Evolutionary conservation across 2,329 filamentous ascomycete species (phyloP), one percentile per base, ranked within the genome.

Genomic region (Penicillium palitans): DNA sequence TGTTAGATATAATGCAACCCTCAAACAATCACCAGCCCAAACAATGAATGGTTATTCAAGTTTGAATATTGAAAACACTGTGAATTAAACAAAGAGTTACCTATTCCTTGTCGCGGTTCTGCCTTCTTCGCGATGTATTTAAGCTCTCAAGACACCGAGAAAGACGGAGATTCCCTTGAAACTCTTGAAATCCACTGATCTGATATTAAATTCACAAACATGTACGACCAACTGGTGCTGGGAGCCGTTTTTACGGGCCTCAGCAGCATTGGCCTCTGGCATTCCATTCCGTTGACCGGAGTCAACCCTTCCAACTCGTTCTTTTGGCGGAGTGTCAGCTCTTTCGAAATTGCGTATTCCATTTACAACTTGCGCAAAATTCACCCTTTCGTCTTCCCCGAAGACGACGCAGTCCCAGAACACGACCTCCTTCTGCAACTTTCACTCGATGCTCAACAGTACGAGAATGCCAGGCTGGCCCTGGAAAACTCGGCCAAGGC

Each of bases 111-210:
- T 52, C 27, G n/a, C 8, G 37, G 15, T 4, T 15, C 8, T 10
- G 6, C 29, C 27, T 13, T 21, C 13, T 24, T 12, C 24, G 3
- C n/a, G 10, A 31, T 55, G 41, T 55, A 55, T 50, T 55, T 40
- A 55, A 50, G 8, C 27, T 17, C 27, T 12, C 52, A 55, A 50
- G 35, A 19, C 45, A 50, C 27, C 45, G 52, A 55, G 35, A 50
- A 42, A 41, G 35, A 31, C 17, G 44, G 52, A 41, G 27, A 33
- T 19, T 12, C 13, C 52, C 25, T 40, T 31, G n/a, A 49, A n/a
- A n/a, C 7, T 27, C 10, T 33, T 50, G 9, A 40, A 21, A 19
- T 2, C 15, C 5, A 29, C 31, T 46, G 7, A 37, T n/a, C 21
- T 33, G 15, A 48, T 48, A 48, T 17, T 12, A 2, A 35, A 24